Evolutionary conservation across 192 early-diverging fungal species (phyloP), one percentile per base, ranked within the genome.

Genomic region (Backusella australiensis): DNA sequence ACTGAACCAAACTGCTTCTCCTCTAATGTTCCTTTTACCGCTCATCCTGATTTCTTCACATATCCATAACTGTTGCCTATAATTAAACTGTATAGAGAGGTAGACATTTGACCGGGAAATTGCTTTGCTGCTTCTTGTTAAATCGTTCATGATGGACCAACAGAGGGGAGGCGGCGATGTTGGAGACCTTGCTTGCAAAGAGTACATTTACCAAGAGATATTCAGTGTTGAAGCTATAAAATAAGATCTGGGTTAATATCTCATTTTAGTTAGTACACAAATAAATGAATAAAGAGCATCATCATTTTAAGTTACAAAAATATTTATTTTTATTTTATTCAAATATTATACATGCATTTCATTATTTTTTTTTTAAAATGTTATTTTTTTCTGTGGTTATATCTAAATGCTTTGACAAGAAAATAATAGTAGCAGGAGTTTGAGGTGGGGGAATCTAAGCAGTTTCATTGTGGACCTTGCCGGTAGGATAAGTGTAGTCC

Each of bases 401-500:
- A 29, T 63, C 56, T 63, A 63, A 63, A 29, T 63, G 56, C 56
- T 63, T 63, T 23, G n/a, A 63, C n/a, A 63, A 56, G 53, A 44
- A 44, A 49, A 49, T 49, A 19, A 49, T 19, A 49, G 46, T n/a
- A 49, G 46, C 46, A 44, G 46, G 56, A 63, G 56, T 21, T 56
- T 21, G 11, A 29, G 26, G 56, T 39, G 56, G 56, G 26, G 26
- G 9, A 23, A 63, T 63, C 23, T 63, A 63, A 63, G 23, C 56
- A 63, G 3, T 3, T 5, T 69, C 68, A 19, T 29, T 39, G 17
- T 73, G 72, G 6, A 73, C 26, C 36, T 63, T 63, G 21, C 82
- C 78, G 34, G 41, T 75, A 21, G 82, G 82, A 76, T 80, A 83
- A n/a, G 77, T 73, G 42, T 77, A 83, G 26, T 75, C 82, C 32